A percentile compares a stretch with the other conserved stretches of the same genome.
Conservation (phyloP, 176 grass and related monocot species). For the Alopecurus myosuroides region DNA sequence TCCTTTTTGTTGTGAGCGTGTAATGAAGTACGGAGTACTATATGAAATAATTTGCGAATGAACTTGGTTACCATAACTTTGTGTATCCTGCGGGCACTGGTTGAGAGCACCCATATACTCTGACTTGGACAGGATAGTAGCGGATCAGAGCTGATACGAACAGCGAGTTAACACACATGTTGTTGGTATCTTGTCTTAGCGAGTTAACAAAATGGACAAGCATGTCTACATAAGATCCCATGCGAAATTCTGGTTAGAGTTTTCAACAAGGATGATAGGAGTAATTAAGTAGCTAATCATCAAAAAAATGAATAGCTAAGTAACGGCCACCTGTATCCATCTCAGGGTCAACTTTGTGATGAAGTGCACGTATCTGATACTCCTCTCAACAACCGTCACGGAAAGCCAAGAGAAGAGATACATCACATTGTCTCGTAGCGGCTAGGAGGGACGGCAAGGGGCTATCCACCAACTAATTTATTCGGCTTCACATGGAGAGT, state of each 20-base stretch:
- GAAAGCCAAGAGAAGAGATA: constrained; percentile 23
- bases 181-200: too few species aligned
- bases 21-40: background rate
- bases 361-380: background rate
- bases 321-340: background rate
- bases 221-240: background rate
- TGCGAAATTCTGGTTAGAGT: background rate
- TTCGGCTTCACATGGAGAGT: background rate
- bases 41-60: constrained; percentile 3
- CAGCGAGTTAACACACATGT: background rate
- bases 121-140: background rate
- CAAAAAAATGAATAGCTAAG: background rate
- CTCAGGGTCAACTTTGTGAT: constrained; percentile 19
- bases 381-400: background rate
- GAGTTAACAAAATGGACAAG: background rate
- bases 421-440: background rate
- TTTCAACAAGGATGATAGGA: background rate
- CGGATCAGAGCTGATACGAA: background rate
- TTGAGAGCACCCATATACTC: background rate
- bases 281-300: background rate
- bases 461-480: background rate
- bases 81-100: background rate
- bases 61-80: background rate
- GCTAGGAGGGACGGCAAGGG: background rate
- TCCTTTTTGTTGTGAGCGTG: background rate